Evolutionary conservation across 148 eudicot genomes (phyloP), one percentile per base, ranked within the genome.

Genomic region (Suaeda aralocaspica): DNA sequence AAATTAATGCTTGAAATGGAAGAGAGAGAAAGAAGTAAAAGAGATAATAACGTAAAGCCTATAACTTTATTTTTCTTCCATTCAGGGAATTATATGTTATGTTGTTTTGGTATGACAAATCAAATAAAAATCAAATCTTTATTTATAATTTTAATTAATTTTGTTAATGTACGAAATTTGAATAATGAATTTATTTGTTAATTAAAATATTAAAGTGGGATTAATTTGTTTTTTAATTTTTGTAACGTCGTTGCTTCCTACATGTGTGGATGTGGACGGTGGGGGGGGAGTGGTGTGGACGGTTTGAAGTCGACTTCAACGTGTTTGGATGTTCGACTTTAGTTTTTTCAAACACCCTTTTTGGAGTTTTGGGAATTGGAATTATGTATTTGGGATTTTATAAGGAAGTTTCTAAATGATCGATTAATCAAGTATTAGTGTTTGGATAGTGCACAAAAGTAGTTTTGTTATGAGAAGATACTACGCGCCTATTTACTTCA

Each of bases 41-140:
- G 73, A 76, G 79, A 76, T 49, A 71, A 71, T 44, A 53, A 49
- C 59, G 74, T 55, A 44, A 69, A 1, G 70, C 68, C 80, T 67
- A 72, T 60, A 66, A 71, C 34, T 58, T 3, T 14, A 29, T 26
- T 63, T 63, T 41, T 21, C 39, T 33, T 19, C 25, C 44, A 60
- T 60, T n/a, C 22, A 34, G 41, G 64, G 64, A 34, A 49, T 22
- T 49, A 49, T 49, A 19, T 46, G 50, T 48, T 73, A 24, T 67
- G 71, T 67, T 74, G 60, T 67, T 68, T 67, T 67, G 55, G 56
- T 56, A 50, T 68, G 58, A 63, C 67, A 36, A 63, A 22, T 49
- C 13, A 63, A n/a, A 36, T 33, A 16, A 18, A 30, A 8, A 2
- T 18, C 1, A 5, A 12, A 42, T 1, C 5, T 2, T 13, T 44